Conservation (phyloP, 1,139 yeast species). For the Taphrina wiesneri region DNA sequence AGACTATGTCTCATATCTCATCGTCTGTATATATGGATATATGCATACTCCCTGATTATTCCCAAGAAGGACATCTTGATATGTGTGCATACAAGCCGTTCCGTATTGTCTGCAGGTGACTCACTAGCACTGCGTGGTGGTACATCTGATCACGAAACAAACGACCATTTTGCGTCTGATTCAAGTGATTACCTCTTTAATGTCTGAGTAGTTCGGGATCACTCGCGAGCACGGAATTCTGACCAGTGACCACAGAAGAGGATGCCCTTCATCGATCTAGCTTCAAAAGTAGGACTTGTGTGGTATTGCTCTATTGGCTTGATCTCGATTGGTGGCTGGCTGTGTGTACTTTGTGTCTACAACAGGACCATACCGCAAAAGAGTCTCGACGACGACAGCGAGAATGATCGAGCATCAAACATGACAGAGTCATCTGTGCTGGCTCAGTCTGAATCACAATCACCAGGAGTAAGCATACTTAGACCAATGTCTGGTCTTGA, state of each 20-base stretch:
- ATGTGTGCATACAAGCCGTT: background rate
- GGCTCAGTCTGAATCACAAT: background rate
- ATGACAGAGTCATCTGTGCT: background rate
- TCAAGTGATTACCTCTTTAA: background rate
- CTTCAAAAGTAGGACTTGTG: background rate
- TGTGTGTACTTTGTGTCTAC: background rate
- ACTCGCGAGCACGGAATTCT: background rate
- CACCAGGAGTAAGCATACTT: slow-evolving; percentile 64
- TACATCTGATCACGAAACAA: background rate
- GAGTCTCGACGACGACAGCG: background rate
- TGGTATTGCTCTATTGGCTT: background rate
- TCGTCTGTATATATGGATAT: no score
- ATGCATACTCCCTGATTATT: no score
- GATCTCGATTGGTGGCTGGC: slow-evolving; percentile 15
- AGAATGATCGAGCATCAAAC: background rate
- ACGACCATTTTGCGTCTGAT: background rate
- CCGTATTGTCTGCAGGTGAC: background rate
- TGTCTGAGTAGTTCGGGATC: background rate
- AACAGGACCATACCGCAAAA: background rate
- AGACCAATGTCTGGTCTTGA: slow-evolving; percentile 86
- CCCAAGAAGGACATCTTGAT: no score
- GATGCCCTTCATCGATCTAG: background rate
- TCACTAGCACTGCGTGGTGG: background rate
- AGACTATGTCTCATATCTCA: no score
- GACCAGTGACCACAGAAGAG: no score